Conservation (phyloP, 2,329 filamentous ascomycete genomes). For the Phialemoniopsis sp. region DNA sequence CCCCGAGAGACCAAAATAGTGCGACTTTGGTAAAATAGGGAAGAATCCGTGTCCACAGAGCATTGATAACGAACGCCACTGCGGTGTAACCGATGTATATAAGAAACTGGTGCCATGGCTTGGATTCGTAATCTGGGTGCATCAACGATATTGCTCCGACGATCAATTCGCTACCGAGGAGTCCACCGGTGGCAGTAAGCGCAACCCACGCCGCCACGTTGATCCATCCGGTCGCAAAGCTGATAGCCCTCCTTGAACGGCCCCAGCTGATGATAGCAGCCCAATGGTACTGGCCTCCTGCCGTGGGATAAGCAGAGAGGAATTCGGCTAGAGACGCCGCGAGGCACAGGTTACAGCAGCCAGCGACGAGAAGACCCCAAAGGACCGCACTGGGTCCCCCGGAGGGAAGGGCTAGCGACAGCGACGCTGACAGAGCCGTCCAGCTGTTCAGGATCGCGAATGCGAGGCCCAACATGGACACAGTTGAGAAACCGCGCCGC, state of each 20-base stretch:
- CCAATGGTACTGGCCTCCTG: constrained; percentile 68
- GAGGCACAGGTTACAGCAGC: constrained; percentile 66
- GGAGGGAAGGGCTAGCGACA: no score
- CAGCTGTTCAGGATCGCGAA: neutral
- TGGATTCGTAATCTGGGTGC: constrained; percentile 48
- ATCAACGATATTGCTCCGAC: constrained; percentile 61
- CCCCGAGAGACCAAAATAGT: constrained; percentile 67
- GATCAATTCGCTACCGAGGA: constrained; percentile 64
- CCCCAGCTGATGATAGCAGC: constrained; percentile 61
- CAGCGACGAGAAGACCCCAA: constrained; percentile 65
- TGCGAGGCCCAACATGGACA: constrained; percentile 1
- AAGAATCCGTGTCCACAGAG: constrained; percentile 57
- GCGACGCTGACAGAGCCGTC: no score
- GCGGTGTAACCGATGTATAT: constrained; percentile 64
- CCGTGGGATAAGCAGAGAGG: constrained; percentile 57
- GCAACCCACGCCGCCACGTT: constrained; percentile 70
- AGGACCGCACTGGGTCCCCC: constrained; percentile 49
- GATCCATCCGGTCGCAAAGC: constrained; percentile 71
- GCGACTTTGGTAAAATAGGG: constrained; percentile 65
- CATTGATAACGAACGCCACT: constrained; percentile 59
- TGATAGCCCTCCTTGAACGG: constrained; percentile 56
- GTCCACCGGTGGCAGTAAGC: constrained; percentile 62
- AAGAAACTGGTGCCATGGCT: constrained; percentile 69
- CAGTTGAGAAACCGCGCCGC: no score
- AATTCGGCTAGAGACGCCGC: constrained; percentile 69